Evolutionary conservation across 192 early-diverging fungal genomes (phyloP).

Genomic region (Coemansia sp.): DNA sequence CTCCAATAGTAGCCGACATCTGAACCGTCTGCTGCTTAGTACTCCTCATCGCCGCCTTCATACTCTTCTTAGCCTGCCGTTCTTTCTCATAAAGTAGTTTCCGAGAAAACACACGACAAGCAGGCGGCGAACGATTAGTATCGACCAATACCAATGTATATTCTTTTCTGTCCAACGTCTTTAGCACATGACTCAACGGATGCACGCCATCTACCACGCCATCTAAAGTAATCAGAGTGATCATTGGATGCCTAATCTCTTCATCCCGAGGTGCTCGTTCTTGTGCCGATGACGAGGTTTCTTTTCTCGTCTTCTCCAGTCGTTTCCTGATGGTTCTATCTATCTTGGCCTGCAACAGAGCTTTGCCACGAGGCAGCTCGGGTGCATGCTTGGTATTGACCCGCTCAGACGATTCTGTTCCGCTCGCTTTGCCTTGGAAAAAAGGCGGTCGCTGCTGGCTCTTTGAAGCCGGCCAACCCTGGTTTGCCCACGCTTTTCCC

Average conservation of each 20-base stretch:
- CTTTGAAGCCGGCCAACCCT: too few relatives aligned
- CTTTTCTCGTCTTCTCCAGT: conserved; percentile 7
- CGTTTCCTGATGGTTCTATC: conserved; percentile 14
- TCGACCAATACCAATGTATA: conserved; percentile 34
- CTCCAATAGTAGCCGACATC: conserved; percentile 18
- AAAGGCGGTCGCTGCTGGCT: neutral
- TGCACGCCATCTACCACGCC: conserved; percentile 20
- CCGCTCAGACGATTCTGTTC: neutral
- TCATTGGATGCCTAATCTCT: conserved; percentile 32
- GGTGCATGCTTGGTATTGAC: neutral
- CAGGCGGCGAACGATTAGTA: conserved; percentile 15
- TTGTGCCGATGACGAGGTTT: neutral
- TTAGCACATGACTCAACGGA: conserved; percentile 15
- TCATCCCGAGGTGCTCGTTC: conserved; percentile 32
- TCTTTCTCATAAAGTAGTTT: conserved; percentile 41
- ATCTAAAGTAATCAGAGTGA: conserved; percentile 22
- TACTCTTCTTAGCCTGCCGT: conserved; percentile 23
- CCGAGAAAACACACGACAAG: conserved; percentile 40
- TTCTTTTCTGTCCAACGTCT: conserved; percentile 22
- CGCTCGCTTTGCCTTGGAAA: neutral
- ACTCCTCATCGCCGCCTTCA: conserved; percentile 3
- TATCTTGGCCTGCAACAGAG: conserved; percentile 10
- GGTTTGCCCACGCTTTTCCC: too few relatives aligned
- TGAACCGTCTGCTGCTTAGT: conserved; percentile 21
- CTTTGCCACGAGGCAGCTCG: conserved; percentile 10